These are phyloP conservation scores for Lactarius vividus DNA, from an alignment of 768 basidiomycete genomes.

Conservation along the genomic window DNA sequence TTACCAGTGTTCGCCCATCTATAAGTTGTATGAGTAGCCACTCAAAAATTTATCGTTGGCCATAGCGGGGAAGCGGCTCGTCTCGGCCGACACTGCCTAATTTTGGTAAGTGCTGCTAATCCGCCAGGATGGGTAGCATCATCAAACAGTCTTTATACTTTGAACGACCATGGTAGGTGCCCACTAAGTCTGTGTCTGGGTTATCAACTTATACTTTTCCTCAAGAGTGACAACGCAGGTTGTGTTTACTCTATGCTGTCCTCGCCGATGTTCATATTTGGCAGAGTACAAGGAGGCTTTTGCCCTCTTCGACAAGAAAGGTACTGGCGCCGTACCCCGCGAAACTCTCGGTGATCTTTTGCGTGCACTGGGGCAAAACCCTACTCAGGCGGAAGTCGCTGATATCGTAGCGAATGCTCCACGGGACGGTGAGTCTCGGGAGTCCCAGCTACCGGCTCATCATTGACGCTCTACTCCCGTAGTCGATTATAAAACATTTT, in stretches of 20 bases:
- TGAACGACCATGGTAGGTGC: slow-evolving; percentile 18
- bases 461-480: slow-evolving; percentile 8
- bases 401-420: slow-evolving; percentile 74
- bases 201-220: not conserved
- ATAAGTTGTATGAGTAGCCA: not conserved
- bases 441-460: not conserved
- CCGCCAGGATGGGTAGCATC: not conserved
- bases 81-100: not conserved
- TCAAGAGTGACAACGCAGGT: slow-evolving; percentile 57
- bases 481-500: slow-evolving; percentile 94
- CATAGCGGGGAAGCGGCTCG: not conserved
- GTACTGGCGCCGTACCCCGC: slow-evolving; percentile 84
- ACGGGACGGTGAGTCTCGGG: slow-evolving; percentile 58
- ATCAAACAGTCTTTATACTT: not conserved
- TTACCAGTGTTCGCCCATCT: not conserved
- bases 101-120: slow-evolving; percentile 1
- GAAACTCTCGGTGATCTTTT: slow-evolving; percentile 91
- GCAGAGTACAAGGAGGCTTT: slow-evolving; percentile 96
- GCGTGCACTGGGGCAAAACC: slow-evolving; percentile 94
- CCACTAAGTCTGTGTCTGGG: not conserved
- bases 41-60: not conserved
- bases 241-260: slow-evolving; percentile 1
- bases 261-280: slow-evolving; percentile 9
- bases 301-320: slow-evolving; percentile 96
- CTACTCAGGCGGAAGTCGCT: slow-evolving; percentile 96